These are phyloP conservation scores for Alternaria metachromatica DNA, from an alignment of 2,329 filamentous ascomycete species.

Conservation along the genomic window DNA sequence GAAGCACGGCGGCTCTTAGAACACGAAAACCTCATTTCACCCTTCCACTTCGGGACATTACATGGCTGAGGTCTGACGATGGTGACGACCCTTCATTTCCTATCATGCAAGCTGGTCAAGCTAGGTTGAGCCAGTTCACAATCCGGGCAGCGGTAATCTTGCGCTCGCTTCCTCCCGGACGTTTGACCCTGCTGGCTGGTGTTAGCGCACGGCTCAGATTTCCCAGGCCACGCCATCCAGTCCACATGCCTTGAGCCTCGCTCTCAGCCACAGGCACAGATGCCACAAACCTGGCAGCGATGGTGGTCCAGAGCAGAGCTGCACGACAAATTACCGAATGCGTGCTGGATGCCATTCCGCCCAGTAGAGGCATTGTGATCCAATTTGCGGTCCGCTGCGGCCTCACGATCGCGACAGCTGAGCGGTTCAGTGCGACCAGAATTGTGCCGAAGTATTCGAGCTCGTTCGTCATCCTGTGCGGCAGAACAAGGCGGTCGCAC, in stretches of 20 bases:
- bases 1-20: constrained; percentile 43
- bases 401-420: neutral
- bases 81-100: constrained; percentile 50
- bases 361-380: constrained; percentile 1
- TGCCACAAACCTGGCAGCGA: constrained; percentile 19
- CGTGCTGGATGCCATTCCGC: constrained; percentile 7
- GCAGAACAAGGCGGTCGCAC: neutral
- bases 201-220: constrained; percentile 35
- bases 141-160: constrained; percentile 46
- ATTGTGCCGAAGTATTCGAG: neutral
- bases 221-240: constrained; percentile 28
- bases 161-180: constrained; percentile 50
- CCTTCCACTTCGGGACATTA: constrained; percentile 38
- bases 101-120: constrained; percentile 34
- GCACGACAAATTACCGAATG: constrained; percentile 11
- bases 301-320: constrained; percentile 27
- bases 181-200: constrained; percentile 45
- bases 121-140: constrained; percentile 32
- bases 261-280: constrained; percentile 33
- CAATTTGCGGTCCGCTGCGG: constrained; percentile 1
- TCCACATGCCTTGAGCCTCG: constrained; percentile 32
- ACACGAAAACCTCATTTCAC: constrained; percentile 44
- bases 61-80: constrained; percentile 41
- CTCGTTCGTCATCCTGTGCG: neutral
- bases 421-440: constrained; percentile 3